Percentiles rank a stretch among this genome's conserved stretches.
Conservation (phyloP, 2,329 filamentous ascomycete species). For the Arthrocladium fulminans region DNA sequence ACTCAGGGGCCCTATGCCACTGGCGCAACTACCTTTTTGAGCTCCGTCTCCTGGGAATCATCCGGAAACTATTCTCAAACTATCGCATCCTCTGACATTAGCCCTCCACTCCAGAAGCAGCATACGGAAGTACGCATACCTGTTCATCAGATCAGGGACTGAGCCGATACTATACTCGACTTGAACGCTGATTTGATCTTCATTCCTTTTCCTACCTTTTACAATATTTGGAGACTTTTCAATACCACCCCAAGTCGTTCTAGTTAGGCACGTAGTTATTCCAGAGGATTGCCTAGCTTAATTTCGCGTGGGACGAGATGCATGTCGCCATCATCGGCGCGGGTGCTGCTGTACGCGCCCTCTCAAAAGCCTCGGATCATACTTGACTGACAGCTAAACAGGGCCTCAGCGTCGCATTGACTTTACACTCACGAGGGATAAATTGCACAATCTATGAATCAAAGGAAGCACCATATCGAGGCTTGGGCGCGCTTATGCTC, state of each 20-base stretch:
- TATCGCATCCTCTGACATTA: neutral
- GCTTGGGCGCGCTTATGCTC: conserved; percentile 50
- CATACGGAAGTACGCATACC: neutral
- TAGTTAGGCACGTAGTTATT: neutral
- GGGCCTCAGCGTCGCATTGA: conserved; percentile 48
- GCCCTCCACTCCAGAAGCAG: neutral
- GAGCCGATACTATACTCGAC: too few species aligned
- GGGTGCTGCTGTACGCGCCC: conserved; percentile 34
- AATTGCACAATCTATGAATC: conserved; percentile 45
- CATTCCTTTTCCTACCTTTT: neutral
- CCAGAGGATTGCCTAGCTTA: neutral
- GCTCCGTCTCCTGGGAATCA: neutral
- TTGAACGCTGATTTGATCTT: neutral
- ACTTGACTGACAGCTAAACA: neutral
- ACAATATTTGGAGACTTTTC: neutral
- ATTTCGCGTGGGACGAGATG: conserved; percentile 1
- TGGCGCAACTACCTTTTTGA: neutral
- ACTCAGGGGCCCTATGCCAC: neutral
- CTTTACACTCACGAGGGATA: conserved; percentile 46
- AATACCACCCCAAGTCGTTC: neutral
- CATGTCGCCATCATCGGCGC: conserved; percentile 41
- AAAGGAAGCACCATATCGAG: conserved; percentile 36
- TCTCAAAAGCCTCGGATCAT: neutral
- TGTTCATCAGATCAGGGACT: neutral
- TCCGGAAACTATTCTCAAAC: neutral